These are phyloP conservation scores for Colletotrichum sp. DNA, from an alignment of 2,329 filamentous ascomycete genomes.

Conservation along the genomic window DNA sequence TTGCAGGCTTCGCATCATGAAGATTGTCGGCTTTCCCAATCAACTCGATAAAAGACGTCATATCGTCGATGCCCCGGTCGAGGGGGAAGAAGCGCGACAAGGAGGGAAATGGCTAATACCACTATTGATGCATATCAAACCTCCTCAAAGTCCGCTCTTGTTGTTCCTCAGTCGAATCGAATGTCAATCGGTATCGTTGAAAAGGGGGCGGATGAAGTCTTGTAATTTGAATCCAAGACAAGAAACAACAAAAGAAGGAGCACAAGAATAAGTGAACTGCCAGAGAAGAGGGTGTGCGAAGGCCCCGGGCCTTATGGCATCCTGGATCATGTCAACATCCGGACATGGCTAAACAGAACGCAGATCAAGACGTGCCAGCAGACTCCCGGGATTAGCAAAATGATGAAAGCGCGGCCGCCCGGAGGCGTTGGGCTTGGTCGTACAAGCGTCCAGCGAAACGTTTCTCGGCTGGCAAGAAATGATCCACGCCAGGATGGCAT, in stretches of 20 bases:
- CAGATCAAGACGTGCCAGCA: neutral
- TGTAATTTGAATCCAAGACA: neutral
- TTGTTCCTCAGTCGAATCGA: neutral
- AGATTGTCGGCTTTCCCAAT: conserved; percentile 21
- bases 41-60: conserved; percentile 9
- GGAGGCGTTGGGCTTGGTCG: neutral
- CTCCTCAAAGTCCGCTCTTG: neutral
- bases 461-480: neutral
- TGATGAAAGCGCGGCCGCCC: neutral
- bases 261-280: neutral
- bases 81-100: neutral
- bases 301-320: neutral
- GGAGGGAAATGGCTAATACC: neutral
- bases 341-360: neutral
- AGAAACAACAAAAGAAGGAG: neutral
- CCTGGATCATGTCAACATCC: neutral
- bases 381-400: neutral
- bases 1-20: conserved; percentile 4
- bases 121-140: neutral
- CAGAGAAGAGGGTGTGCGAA: neutral
- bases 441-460: neutral
- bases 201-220: neutral
- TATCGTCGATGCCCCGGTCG: neutral
- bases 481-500: neutral
- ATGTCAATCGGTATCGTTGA: neutral